These are phyloP conservation scores for Clarireedia homoeocarpa DNA, from an alignment of 2,329 filamentous ascomycete species.

Conservation along the genomic window DNA sequence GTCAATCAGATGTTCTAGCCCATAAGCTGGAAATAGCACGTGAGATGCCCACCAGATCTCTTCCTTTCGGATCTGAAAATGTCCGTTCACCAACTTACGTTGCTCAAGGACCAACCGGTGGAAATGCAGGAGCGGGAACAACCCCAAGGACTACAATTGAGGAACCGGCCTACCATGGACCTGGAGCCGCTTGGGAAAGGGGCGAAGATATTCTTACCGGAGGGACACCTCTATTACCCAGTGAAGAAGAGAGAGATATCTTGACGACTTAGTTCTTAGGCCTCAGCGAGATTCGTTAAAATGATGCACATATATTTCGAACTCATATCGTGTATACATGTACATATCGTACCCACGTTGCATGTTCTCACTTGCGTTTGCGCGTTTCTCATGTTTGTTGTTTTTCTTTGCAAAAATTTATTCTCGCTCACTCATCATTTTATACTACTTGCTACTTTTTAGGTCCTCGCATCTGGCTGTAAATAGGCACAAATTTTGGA, in stretches of 20 bases:
- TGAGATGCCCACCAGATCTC: conserved; percentile 40
- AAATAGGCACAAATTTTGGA: no score
- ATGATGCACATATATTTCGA: conserved; percentile 1
- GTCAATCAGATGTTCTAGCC: conserved; percentile 56
- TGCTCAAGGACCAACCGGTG: conserved; percentile 30
- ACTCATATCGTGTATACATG: not conserved
- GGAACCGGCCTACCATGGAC: conserved; percentile 42
- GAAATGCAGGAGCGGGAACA: conserved; percentile 7
- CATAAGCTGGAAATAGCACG: conserved; percentile 38
- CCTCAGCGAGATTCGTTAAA: not conserved
- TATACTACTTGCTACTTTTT: no score
- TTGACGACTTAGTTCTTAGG: conserved; percentile 39
- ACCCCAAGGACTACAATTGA: conserved; percentile 28
- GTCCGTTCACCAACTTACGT: conserved; percentile 39
- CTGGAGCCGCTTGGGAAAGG: conserved; percentile 45
- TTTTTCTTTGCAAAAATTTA: no score
- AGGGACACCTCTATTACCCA: conserved; percentile 29
- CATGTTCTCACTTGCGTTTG: not conserved
- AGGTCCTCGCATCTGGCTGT: no score
- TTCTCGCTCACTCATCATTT: no score
- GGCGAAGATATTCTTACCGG: conserved; percentile 36
- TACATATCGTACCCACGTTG: not conserved
- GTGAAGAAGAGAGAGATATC: conserved; percentile 29
- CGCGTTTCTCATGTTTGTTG: not conserved
- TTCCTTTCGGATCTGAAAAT: conserved; percentile 47